Base-by-base conservation (phyloP, 169 alveolate genomes). In the Cryptosporidium ryanae region DNA sequence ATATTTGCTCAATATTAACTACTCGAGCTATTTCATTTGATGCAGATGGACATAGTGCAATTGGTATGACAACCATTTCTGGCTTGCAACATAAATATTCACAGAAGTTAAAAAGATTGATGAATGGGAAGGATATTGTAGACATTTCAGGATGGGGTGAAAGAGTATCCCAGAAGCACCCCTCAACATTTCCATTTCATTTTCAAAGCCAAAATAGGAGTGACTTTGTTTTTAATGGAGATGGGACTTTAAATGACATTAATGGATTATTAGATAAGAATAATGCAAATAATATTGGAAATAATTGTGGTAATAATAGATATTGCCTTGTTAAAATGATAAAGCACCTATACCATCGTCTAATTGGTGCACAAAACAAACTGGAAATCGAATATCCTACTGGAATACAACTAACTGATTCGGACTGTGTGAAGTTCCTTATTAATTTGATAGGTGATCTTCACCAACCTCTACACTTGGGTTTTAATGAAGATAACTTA, bases 401-500 rank as follows among this genome's bases (percentile, higher is more conserved):
- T 34, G 93, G 94, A 25, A 84, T 94, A 84, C 89, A 54, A 27
- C 92, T 94, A 76, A 82, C 96, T 13, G 93, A 93, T 66, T 65
- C 96, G 27, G 96, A 94, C 54, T 82, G 92, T 43, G 61, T 94
- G 43, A 94, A 94, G 76, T 94, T 93, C 67, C 66, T 94, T 31
- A 92, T 94, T 18, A 92, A 92, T n/a, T 82, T 94, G 21, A 76
- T 94, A 38, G 92, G 95, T 17, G 96, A 94, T 66, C 84, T 94
- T 82, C 96, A 94, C 82, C 94, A 94, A 81, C 96, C 96, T 3
- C 27, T 92, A 65, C 89, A 93, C 83, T 82, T 89, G 84, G 81
- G 95, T 64, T 71, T 83, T 91, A 15, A 43, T 66, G 81, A 84
- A 25, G 87, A 90, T 89, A 48, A 71, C 65, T 66, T 84, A 61